Base-by-base conservation (phyloP, 345 rosid species). In the Eucalyptus cladocalyx region DNA sequence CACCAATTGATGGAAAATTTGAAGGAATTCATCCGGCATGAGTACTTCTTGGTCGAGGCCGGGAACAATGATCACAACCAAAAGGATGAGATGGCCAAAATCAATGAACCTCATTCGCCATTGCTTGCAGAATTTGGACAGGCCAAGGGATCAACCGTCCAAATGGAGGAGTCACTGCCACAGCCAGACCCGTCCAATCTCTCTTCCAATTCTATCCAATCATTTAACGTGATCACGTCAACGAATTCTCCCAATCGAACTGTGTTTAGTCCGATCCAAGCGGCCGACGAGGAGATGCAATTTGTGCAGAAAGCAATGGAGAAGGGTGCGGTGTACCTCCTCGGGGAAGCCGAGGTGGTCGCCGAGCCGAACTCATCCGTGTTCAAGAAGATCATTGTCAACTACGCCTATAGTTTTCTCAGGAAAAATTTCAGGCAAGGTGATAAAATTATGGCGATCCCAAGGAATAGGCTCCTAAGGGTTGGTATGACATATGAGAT, bases 401-500 rank as follows among this genome's bases (percentile, higher is more conserved):
- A 97, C 87, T 90, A 93, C 62, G 94, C 69, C 5, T 96, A 94
- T 43, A 89, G 80, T 76, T 95, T 97, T 88, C 91, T 97, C 56
- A 92, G 95, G 91, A 97, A 92, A 88, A 97, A 96, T 91, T 94
- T 93, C 92, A 93, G 98, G 51, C 93, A 93, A 90, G 95, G 92
- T 8, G 95, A 93, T 50, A 94, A 93, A 88, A 87, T 92, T 34
- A 89, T 96, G 90, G 95, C 92, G 12, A 95, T 96, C 86, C 99
- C 98, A 9, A 92, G 91, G 72, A 88, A 93, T 4, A 92, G 92
- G 91, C 95, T 97, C 62, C 95, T 97, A 19, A 94, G 94, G 89
- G 97, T 97, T 69, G 98, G 99, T 40, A 96, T 97, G 99, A 93
- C 95, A 30, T 95, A 96, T 87, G 99, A 96, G 93, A 93, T 96